Conservation (phyloP, 23 red algal genomes). For the Gracilaria domingensis region DNA sequence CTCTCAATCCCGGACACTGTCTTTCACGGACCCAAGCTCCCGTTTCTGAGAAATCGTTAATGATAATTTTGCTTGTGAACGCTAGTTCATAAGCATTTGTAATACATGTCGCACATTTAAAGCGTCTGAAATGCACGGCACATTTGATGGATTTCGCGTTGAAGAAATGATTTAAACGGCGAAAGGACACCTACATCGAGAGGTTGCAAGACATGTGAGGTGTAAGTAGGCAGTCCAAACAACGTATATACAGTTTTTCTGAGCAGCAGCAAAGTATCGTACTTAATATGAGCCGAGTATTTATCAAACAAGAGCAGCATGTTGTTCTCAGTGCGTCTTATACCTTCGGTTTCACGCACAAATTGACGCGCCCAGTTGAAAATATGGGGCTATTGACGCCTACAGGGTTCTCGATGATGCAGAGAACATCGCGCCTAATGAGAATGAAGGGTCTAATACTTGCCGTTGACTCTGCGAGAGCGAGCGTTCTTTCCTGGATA, state of each 20-base stretch:
- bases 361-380: background rate
- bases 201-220: background rate
- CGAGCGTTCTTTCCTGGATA: background rate
- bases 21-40: no score
- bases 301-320: background rate
- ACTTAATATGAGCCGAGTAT: background rate
- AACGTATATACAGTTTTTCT: background rate
- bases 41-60: no score
- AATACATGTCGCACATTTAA: background rate
- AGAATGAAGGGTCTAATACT: background rate
- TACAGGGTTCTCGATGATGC: background rate
- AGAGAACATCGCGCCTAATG: background rate
- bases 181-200: conserved; percentile 4
- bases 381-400: background rate
- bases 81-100: background rate
- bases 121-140: no score
- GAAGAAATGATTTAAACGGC: background rate
- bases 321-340: background rate
- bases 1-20: no score
- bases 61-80: no score
- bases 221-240: background rate
- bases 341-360: background rate
- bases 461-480: background rate
- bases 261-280: background rate
- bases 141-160: background rate